A percentile compares a stretch with the other conserved stretches of the same genome.
These are phyloP conservation scores for Euphorbia tirucalli DNA, from an alignment of 345 rosid species.

Conservation along the genomic window DNA sequence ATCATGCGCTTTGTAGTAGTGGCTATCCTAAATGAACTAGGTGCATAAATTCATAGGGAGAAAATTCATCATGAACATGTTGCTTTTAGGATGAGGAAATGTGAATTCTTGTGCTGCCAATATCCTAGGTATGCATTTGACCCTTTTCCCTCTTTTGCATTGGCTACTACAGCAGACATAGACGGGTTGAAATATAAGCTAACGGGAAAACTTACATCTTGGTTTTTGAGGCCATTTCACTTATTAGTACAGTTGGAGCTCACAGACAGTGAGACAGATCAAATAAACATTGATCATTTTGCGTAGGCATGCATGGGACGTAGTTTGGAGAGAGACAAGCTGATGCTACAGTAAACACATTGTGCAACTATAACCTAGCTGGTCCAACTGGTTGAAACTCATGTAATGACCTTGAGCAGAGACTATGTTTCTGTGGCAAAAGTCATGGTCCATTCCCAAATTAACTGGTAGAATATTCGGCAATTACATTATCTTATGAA, in stretches of 20 bases:
- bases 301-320: too few relatives aligned
- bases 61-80: neutral
- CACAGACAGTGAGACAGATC: neutral
- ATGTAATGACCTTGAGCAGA: neutral
- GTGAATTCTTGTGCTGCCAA: neutral
- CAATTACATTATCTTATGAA: neutral
- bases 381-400: neutral
- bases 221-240: neutral
- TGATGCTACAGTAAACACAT: neutral
- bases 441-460: neutral
- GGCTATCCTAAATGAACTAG: neutral
- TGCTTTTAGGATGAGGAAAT: neutral
- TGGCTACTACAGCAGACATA: neutral
- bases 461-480: neutral
- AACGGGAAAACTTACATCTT: neutral
- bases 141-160: neutral
- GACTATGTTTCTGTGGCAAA: neutral
- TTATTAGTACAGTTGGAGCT: neutral
- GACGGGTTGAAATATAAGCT: too few relatives aligned
- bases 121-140: neutral
- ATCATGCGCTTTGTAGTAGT: neutral
- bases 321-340: neutral
- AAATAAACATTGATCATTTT: neutral
- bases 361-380: neutral
- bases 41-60: neutral